Conservation (phyloP, 352 stramenopile genomes). For the Phytopythium helicoides region DNA sequence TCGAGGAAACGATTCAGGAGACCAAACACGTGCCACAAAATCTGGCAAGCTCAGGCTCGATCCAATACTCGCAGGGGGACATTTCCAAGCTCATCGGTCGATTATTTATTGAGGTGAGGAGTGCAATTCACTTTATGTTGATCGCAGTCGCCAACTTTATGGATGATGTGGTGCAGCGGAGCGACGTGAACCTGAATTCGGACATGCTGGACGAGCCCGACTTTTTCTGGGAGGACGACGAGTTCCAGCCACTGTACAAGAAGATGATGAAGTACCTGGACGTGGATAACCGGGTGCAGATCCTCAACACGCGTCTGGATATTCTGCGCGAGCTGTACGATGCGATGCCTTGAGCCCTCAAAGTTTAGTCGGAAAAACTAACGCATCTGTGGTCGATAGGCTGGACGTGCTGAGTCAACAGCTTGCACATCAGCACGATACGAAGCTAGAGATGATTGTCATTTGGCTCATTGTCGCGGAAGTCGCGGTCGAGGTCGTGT, state of each 20-base stretch:
- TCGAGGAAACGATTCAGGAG: constrained; percentile 86
- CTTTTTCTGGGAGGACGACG: constrained; percentile 94
- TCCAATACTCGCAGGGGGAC: constrained; percentile 88
- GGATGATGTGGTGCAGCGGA: constrained; percentile 54
- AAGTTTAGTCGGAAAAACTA: neutral
- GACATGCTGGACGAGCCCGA: constrained; percentile 94
- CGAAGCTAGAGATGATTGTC: constrained; percentile 92
- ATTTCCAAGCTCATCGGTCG: constrained; percentile 91
- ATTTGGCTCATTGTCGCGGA: constrained; percentile 93
- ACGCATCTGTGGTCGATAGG: constrained; percentile 15
- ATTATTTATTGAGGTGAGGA: constrained; percentile 81
- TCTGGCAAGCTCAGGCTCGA: constrained; percentile 85
- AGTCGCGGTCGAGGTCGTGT: constrained; percentile 86
- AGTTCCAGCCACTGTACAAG: constrained; percentile 92
- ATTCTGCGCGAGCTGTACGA: constrained; percentile 91
- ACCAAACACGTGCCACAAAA: constrained; percentile 89
- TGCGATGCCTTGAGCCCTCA: neutral
- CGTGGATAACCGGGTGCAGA: constrained; percentile 89
- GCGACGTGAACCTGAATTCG: constrained; percentile 93
- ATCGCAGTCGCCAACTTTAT: neutral
- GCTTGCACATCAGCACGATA: constrained; percentile 87
- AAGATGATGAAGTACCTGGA: constrained; percentile 92
- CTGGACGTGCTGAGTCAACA: constrained; percentile 92
- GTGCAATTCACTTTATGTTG: neutral
- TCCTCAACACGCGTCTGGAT: constrained; percentile 93